Evolutionary conservation across 345 rosid genomes (phyloP).

Genomic region (Brassica cretica): DNA sequence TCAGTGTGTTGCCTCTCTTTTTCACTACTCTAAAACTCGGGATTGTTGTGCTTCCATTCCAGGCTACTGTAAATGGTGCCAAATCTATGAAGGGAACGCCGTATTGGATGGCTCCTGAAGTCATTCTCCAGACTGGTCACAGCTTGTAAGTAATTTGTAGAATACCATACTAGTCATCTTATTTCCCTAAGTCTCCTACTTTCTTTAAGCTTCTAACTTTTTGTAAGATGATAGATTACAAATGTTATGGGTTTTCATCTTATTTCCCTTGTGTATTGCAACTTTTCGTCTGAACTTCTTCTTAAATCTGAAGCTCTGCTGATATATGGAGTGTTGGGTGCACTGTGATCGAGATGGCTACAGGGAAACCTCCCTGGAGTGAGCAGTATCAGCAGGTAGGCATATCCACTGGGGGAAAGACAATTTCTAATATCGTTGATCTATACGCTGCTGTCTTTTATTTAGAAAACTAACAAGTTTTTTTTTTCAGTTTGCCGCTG

Average conservation of each 20-base stretch:
- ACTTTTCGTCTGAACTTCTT: constrained; percentile 23
- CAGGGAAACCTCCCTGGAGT: constrained; percentile 99
- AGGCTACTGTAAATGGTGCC: constrained; percentile 88
- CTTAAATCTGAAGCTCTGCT: constrained; percentile 68
- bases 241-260: constrained; percentile 8
- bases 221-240: constrained; percentile 12
- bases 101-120: constrained; percentile 99
- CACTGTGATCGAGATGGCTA: constrained; percentile 97
- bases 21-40: not conserved
- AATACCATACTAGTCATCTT: constrained; percentile 3
- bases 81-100: constrained; percentile 95
- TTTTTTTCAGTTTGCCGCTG: constrained; percentile 85
- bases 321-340: constrained; percentile 98
- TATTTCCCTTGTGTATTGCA: not conserved
- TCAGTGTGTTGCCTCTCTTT: constrained; percentile 16
- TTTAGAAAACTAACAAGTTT: constrained; percentile 17
- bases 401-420: constrained; percentile 18
- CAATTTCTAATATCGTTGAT: constrained; percentile 17
- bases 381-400: constrained; percentile 90
- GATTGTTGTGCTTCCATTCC: constrained; percentile 21
- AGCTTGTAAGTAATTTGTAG: constrained; percentile 63
- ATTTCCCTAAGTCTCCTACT: constrained; percentile 1
- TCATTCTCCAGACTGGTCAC: constrained; percentile 91
- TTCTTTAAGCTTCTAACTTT: not conserved
- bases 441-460: not conserved